Conservation (phyloP, 208 protist species). For the Balamuthia mandrillaris region DNA sequence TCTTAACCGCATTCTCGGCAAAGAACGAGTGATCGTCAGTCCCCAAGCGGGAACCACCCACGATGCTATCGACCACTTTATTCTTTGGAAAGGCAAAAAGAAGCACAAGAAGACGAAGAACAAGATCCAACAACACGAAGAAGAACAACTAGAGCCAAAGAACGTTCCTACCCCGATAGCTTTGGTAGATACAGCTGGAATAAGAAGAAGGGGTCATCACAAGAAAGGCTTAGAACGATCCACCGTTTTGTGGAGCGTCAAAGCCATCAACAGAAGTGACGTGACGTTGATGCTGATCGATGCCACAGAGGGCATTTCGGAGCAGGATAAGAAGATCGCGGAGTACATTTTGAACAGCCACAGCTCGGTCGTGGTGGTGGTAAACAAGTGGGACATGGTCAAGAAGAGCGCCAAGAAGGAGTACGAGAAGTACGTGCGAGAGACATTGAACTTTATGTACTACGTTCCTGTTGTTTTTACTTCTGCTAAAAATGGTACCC, state of each 20-base stretch:
- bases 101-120: not conserved
- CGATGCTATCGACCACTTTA: constrained; percentile 19
- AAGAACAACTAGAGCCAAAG: not conserved
- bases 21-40: constrained; percentile 13
- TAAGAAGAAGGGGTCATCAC: constrained; percentile 7
- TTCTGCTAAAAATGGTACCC: not conserved
- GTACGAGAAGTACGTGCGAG: constrained; percentile 9
- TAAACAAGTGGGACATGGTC: constrained; percentile 30
- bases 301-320: constrained; percentile 7
- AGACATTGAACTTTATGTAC: constrained; percentile 25
- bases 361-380: not conserved
- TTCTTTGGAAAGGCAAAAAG: constrained; percentile 31
- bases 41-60: constrained; percentile 10
- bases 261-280: constrained; percentile 5
- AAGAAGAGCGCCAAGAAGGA: constrained; percentile 24
- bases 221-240: constrained; percentile 1
- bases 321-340: constrained; percentile 9
- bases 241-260: constrained; percentile 20
- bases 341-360: constrained; percentile 28
- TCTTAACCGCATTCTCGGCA: constrained; percentile 11
- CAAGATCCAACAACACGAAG: not conserved
- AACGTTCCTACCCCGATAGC: not conserved
- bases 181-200: constrained; percentile 11
- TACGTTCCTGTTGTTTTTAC: constrained; percentile 24
- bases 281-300: not conserved